Base-by-base conservation (phyloP, 2,329 filamentous ascomycete species). In the Microdochium bolleyi region DNA sequence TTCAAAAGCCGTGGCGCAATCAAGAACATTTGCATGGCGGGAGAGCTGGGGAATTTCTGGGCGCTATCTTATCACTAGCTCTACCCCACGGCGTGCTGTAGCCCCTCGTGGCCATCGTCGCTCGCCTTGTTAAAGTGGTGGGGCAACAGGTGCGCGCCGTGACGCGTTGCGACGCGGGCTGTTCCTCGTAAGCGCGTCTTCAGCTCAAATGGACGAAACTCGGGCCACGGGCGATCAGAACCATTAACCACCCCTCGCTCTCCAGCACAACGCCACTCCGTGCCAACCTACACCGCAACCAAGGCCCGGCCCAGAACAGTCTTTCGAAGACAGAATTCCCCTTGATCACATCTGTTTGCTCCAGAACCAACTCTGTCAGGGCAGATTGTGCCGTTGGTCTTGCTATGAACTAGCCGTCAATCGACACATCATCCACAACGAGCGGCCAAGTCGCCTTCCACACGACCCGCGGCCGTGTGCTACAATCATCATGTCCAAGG, bases 401-500 rank as follows among this genome's bases (percentile, higher is more conserved):
- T 30, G 34, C 11, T 16, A 38, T 38, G 34, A 38, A 14, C 11
- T 38, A 16, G n/a, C 34, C 34, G n/a, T 14, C 13, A 5, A 14
- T 38, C 16, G 34, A 22, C 41, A 22, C 9, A 46, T 22, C n/a
- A 3, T 21, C 21, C 21, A 21, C 13, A 5, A 4, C 41, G 16
- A 4, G 7, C n/a, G 16, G 16, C 19, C n/a, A 21, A 22, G 9
- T 21, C 16, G 21, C 13, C 41, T 24, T 3, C 14, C 16, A 16
- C 37, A 10, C 8, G 22, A 7, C 22, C 19, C 13, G 7, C 21
- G 19, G 21, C 7, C 16, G 41, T 22, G 16, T 24, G 16, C 19
- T 19, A 19, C 19, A 7, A 14, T 22, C 58, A 68, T 57, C 59
- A 76, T 75, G 73, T 69, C 74, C 27, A 74, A 68, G 55, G 68